Conservation (phyloP, 139 green algal species). For the Raphidocelis subcapitata region DNA sequence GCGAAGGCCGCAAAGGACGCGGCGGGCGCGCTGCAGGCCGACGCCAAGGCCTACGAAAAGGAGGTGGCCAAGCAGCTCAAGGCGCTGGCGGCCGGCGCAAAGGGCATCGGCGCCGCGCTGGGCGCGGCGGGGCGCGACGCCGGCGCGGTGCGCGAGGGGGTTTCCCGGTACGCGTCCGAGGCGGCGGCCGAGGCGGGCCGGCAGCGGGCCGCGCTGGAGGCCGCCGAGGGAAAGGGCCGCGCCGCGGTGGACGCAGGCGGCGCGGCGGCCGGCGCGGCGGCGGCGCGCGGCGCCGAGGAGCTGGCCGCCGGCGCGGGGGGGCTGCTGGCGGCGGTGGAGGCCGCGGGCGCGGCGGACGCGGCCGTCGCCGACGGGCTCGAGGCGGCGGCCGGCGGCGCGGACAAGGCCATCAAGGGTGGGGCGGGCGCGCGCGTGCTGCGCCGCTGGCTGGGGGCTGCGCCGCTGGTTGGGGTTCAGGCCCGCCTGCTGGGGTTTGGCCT, state of each 20-base stretch:
- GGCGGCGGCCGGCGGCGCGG: not conserved
- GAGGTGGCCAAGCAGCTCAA: too few relatives aligned
- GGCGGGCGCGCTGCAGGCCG: too few relatives aligned
- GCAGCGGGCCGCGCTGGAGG: constrained; percentile 10
- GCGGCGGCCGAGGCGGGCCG: constrained; percentile 8
- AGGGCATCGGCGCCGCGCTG: too few relatives aligned
- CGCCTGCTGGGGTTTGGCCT: too few relatives aligned
- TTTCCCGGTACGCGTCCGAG: constrained; percentile 4
- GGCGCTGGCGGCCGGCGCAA: too few relatives aligned
- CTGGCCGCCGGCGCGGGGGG: not conserved
- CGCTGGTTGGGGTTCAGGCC: too few relatives aligned
- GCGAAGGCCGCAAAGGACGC: not conserved
- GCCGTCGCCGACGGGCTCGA: not conserved
- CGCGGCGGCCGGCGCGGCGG: constrained; percentile 3
- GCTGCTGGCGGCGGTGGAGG: constrained; percentile 8
- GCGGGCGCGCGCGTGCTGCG: not conserved
- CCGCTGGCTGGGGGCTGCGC: too few relatives aligned
- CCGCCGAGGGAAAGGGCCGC: not conserved
- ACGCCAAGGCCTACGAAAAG: too few relatives aligned
- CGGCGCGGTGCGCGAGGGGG: too few relatives aligned
- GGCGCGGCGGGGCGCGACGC: too few relatives aligned
- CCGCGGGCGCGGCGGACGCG: not conserved
- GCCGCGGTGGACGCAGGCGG: not conserved
- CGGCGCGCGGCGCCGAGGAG: not conserved
- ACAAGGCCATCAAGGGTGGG: not conserved